Evolutionary conservation across 768 basidiomycete species (phyloP).

Genomic region (Leccinum olivaceopallidum): DNA sequence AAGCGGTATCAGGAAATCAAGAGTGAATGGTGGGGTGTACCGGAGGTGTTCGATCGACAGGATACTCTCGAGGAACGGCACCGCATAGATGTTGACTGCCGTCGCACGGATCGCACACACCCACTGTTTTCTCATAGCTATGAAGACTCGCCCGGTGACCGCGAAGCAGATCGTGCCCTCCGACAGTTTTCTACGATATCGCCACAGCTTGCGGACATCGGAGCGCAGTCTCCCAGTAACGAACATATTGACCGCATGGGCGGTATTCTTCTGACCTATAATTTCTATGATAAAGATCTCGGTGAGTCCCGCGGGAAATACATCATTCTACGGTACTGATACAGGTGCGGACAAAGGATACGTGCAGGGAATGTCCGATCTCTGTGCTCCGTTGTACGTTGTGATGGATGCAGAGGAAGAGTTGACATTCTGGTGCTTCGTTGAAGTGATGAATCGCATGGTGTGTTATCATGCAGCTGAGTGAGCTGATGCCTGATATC

Average conservation of each 20-base stretch:
- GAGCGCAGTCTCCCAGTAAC: slow-evolving; percentile 86
- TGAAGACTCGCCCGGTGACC: slow-evolving; percentile 37
- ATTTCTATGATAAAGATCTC: slow-evolving; percentile 84
- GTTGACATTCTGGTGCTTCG: slow-evolving; percentile 96
- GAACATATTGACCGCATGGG: slow-evolving; percentile 90
- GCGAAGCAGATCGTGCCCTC: slow-evolving; percentile 53
- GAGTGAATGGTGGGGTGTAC: slow-evolving; percentile 79
- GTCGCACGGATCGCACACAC: slow-evolving; percentile 93
- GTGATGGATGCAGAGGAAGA: slow-evolving; percentile 88
- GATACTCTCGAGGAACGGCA: slow-evolving; percentile 90
- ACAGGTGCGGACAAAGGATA: slow-evolving; percentile 58
- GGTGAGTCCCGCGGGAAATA: slow-evolving; percentile 48
- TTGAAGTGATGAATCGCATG: slow-evolving; percentile 94
- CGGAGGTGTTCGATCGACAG: slow-evolving; percentile 77
- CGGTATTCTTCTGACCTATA: slow-evolving; percentile 86
- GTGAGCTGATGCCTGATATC: slow-evolving; percentile 7
- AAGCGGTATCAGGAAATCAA: slow-evolving; percentile 70
- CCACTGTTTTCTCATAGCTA: slow-evolving; percentile 70
- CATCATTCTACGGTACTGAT: slow-evolving; percentile 16
- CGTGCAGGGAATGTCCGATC: slow-evolving; percentile 98
- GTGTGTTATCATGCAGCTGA: slow-evolving; percentile 42
- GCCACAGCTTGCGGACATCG: slow-evolving; percentile 68
- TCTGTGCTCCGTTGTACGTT: slow-evolving; percentile 91
- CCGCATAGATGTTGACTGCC: slow-evolving; percentile 95
- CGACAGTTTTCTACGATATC: slow-evolving; percentile 72